These are phyloP conservation scores for Wickerhamomyces chambardii DNA, from an alignment of 805 yeast genomes.

Conservation along the genomic window DNA sequence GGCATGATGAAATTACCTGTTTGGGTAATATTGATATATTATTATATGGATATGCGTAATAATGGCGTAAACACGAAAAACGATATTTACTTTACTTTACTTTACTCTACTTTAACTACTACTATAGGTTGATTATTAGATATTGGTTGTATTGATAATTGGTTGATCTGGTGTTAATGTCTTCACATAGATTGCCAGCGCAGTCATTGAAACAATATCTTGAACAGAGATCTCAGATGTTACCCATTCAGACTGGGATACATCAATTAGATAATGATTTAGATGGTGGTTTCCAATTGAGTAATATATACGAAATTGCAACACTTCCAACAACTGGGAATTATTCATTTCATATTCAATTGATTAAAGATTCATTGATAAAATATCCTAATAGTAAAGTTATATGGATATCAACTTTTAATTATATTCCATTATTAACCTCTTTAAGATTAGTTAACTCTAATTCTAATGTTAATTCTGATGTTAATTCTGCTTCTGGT, in stretches of 20 bases:
- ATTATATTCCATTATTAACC: neutral
- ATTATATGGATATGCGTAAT: too few species aligned
- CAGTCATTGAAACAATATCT: neutral
- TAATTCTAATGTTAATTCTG: too few species aligned
- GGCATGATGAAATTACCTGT: too few species aligned
- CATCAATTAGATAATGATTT: neutral
- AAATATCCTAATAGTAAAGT: conserved; percentile 1
- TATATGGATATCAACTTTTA: conserved; percentile 15
- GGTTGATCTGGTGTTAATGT: neutral
- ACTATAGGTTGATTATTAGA: too few species aligned
- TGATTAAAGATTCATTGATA: neutral
- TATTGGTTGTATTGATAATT: too few species aligned
- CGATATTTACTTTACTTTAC: too few species aligned
- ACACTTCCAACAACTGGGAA: neutral
- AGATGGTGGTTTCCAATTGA: neutral
- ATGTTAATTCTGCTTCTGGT: too few species aligned
- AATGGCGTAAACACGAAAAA: too few species aligned
- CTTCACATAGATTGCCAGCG: neutral
- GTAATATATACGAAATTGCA: neutral
- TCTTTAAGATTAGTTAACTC: too few species aligned
- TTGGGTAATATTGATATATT: too few species aligned
- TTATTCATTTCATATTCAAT: neutral
- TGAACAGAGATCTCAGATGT: neutral
- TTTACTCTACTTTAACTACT: too few species aligned
- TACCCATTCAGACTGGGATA: neutral